Base-by-base conservation (phyloP, 176 grass and related monocot species). In the Tillandsia leiboldiana region DNA sequence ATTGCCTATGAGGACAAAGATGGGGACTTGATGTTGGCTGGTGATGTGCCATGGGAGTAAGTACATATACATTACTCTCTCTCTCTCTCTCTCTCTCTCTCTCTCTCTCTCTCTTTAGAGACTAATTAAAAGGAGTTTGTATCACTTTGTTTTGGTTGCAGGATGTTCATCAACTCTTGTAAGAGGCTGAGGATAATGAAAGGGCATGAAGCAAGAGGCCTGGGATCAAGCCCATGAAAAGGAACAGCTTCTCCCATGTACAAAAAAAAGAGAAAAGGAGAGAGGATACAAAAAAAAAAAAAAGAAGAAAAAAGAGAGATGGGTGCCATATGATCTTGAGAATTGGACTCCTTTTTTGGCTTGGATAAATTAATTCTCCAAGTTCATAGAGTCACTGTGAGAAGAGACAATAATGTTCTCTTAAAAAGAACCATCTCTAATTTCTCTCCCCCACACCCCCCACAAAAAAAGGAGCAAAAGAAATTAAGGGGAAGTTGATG, bases 151-250 rank as follows among this genome's bases (percentile, higher is more conserved):
- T 62, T 0, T 20, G 1, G 49, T 64, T 78, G 24, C 72, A 96
- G 91, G 61, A 97, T 97, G 93, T 97, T 97, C 71, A 83, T 78
- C 50, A 79, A 77, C 51, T 81, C 84, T 66, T 97, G 93, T 86
- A 97, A 77, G 73, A 97, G 89, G 89, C 20, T 97, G 79, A 87
- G 93, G 73, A 97, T 97, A 69, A 97, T 97, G 84, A 97, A 74
- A 77, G 84, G 93, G 27, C 87, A 86, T 58, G 93, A 97, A 53
- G 87, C 87, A 3, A 81, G 87, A 84, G 85, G 87, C 2, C 70
- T 88, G 14, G 79, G 72, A 4, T 78, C 84, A 47, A 70, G 58
- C 79, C 61, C 78, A 67, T 75, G 72, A 73, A 50, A 74, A 42
- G 33, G 33, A 42, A 7, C 33, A 42, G 33, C 33, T 42, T 42